These are phyloP conservation scores for Penicillium freii DNA, from an alignment of 2,329 filamentous ascomycete species.

Conservation along the genomic window DNA sequence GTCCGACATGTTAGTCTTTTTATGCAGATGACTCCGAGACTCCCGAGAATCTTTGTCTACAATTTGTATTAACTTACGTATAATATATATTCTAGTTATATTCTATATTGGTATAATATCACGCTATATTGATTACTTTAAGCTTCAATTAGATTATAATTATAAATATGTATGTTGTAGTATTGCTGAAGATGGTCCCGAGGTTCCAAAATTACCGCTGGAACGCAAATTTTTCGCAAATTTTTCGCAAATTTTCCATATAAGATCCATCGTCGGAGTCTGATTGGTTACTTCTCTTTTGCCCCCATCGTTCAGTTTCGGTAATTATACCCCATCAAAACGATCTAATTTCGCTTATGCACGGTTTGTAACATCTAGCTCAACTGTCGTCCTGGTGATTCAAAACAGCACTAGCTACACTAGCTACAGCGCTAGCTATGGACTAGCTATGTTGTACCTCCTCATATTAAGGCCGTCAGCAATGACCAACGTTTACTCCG, in stretches of 20 bases:
- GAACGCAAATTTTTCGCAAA: conserved; percentile 6
- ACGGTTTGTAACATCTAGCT: neutral
- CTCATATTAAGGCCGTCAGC: neutral
- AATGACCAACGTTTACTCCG: neutral
- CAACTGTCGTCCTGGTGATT: conserved; percentile 14
- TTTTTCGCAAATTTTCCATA: conserved; percentile 19
- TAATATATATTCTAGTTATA: neutral
- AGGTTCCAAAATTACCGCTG: neutral
- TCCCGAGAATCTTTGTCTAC: neutral
- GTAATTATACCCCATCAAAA: conserved; percentile 20
- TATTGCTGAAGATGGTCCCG: too few species aligned
- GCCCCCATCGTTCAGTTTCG: conserved; percentile 15
- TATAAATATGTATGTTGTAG: neutral
- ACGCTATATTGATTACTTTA: neutral
- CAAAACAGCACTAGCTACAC: neutral
- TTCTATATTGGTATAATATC: neutral
- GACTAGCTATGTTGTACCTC: neutral
- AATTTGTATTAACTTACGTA: neutral
- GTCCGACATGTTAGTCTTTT: neutral
- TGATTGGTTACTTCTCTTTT: conserved; percentile 18
- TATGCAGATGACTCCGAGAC: neutral
- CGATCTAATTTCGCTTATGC: conserved; percentile 36
- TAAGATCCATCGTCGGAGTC: conserved; percentile 16
- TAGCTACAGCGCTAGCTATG: too few species aligned
- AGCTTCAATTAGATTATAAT: neutral